Conservation (phyloP, 139 green algal genomes). For the Chlorella ohadii region DNA sequence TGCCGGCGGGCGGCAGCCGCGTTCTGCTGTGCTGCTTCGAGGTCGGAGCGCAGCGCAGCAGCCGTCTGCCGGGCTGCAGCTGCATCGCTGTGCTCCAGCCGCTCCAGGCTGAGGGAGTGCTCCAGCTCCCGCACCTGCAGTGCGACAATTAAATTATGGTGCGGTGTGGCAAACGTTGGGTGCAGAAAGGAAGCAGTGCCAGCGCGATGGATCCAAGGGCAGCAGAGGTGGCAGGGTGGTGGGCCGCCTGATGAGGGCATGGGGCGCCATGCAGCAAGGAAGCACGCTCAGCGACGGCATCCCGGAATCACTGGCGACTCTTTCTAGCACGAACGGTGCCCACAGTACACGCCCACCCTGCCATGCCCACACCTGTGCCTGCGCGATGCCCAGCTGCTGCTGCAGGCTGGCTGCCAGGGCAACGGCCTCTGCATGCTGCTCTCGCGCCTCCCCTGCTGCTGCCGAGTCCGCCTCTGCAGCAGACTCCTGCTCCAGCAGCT, state of each 20-base stretch:
- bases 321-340: no score
- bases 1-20: background rate
- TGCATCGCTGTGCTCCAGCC: background rate
- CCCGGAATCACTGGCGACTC: no score
- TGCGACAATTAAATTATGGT: no score
- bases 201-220: no score
- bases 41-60: background rate
- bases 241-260: no score
- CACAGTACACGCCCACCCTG: background rate
- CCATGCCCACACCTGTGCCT: background rate
- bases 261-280: no score
- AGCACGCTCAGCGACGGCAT: no score
- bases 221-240: no score
- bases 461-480: background rate
- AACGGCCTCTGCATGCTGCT: background rate
- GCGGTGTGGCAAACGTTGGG: no score
- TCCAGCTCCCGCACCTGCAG: slow-evolving; percentile 22
- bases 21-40: background rate
- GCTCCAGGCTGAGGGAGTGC: slow-evolving; percentile 17
- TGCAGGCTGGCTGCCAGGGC: background rate
- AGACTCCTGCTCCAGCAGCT: background rate
- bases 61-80: background rate
- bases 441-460: background rate
- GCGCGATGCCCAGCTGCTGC: slow-evolving; percentile 24
- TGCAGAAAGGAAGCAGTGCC: no score